phyloP scores from a whole-genome alignment of 2,329 filamentous ascomycete genomes.

The Blumeria graminis region DNA sequence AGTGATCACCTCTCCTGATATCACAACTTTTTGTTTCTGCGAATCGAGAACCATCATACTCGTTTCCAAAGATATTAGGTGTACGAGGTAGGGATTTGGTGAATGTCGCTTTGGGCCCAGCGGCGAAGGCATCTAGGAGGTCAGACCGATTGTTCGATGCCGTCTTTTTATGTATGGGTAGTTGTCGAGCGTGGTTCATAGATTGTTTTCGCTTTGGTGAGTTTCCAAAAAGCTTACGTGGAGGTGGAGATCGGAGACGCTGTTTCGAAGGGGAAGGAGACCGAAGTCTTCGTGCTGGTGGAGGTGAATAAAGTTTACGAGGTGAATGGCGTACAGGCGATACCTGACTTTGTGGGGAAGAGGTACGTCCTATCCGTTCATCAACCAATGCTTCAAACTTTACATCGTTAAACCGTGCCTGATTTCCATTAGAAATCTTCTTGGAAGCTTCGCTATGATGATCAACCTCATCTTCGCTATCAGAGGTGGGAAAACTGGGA shows the following conservation, averaged over 20 bases:
- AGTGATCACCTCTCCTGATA: slow-evolving; percentile 20
- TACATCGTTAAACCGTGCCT: slow-evolving; percentile 35
- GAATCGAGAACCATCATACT: slow-evolving; percentile 20
- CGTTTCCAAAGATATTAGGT: slow-evolving; percentile 40
- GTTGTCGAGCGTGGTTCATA: neutral
- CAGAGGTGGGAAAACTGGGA: slow-evolving; percentile 86
- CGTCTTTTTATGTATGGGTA: neutral
- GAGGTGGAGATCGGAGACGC: slow-evolving; percentile 38
- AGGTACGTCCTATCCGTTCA: slow-evolving; percentile 23
- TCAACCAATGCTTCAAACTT: slow-evolving; percentile 44
- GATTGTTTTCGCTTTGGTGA: slow-evolving; percentile 15
- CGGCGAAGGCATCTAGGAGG: slow-evolving; percentile 22
- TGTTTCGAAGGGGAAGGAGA: slow-evolving; percentile 15
- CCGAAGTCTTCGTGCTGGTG: slow-evolving; percentile 14
- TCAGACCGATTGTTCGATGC: slow-evolving; percentile 17
- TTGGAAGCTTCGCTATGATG: neutral
- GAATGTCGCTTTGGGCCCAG: slow-evolving; percentile 43
- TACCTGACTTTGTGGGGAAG: slow-evolving; percentile 22
- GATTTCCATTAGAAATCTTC: neutral
- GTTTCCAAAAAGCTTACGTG: slow-evolving; percentile 15
- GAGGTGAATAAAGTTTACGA: slow-evolving; percentile 33
- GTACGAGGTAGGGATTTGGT: slow-evolving; percentile 74
- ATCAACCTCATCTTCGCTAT: slow-evolving; percentile 51
- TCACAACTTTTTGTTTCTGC: slow-evolving; percentile 18
- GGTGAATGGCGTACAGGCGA: slow-evolving; percentile 30